Evolutionary conservation across 768 basidiomycete species (phyloP), one percentile per base, ranked within the genome.

Genomic region (Tylopilus intermedius): DNA sequence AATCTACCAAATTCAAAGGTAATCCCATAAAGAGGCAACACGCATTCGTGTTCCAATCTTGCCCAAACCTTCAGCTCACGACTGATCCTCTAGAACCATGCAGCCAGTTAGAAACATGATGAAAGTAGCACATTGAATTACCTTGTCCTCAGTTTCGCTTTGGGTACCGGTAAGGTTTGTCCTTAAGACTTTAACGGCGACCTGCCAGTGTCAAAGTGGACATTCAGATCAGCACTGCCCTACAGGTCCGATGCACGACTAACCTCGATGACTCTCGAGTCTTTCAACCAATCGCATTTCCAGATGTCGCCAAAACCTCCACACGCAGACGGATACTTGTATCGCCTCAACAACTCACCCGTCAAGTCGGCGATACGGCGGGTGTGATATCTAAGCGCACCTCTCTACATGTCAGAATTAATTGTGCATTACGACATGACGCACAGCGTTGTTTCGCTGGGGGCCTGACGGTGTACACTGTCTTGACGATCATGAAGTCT

Each of bases 1-100:
- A 67, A 59, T 38, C 43, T 53, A 21, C 71, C 68, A 42, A 72
- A 71, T 22, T 63, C 67, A 4, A 55, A 51, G 10, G 51, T 63
- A 42, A 65, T 56, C 3, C 69, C 69, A 51, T 58, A 64, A 3
- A 71, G 55, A 24, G 63, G 65, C 10, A 69, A 26, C 8, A 71
- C 53, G 45, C 62, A 58, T 3, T 60, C 54, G 30, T 71, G 71
- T 11, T 60, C 50, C 35, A 72, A 49, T 37, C 46, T 53, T 38
- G 54, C 53, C 70, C 70, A 71, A 27, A 62, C 50, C 27, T 47
- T 62, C 3, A 63, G 38, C 41, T 62, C 61, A 0, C 55, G 61
- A 47, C 40, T 30, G 9, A 60, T 57, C 45, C 45, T 50, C 61
- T 62, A 14, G 6, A 4, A 41, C 9, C 5, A 2, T n/a, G 22